Base-by-base conservation (phyloP, 257 asterid genomes). In the Ehretia macrophylla region DNA sequence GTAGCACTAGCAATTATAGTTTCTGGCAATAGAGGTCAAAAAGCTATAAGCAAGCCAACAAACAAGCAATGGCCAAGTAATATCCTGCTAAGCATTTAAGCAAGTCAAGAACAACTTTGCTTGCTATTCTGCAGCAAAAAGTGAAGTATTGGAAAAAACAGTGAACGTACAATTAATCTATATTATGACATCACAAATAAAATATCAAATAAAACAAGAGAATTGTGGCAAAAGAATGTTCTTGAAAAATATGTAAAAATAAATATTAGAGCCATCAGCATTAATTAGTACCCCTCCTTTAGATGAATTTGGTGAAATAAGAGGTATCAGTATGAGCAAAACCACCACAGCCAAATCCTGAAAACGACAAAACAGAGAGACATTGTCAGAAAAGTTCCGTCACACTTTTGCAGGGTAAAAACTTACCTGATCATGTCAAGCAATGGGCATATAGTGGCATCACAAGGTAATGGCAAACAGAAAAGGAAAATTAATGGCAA, bases 321-420 rank as follows among this genome's bases (percentile, higher is more conserved):
- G 92, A n/a, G 99, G 99, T 77, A 93, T 86, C 58, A 93, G 88
- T 70, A 89, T 89, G 67, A 93, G 99, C 86, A 93, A 79, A 68
- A 93, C 99, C 78, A 93, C 99, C 78, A 93, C 99, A 19, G 99
- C 99, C 84, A 93, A 72, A 78, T 93, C 99, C 98, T 90, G 80
- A 17, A 37, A 58, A 55, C 23, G 51, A 67, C 78, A 40, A 58
- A 67, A 67, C 64, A 55, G 71, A 47, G 48, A 32, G 66, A 44
- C 61, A 64, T 62, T 63, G 35, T 47, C 51, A 61, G 51, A 50
- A 70, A 63, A 61, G 32, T 65, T 49, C 2, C 47, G 6, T 27
- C 35, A 27, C 35, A 27, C 35, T 27, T 27, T 6, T 27, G 35
- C 35, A 3, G n/a, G n/a, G 6, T 27, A 27, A 27, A 27, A 27